Evolutionary conservation across 2,329 filamentous ascomycete species (phyloP), one percentile per base, ranked within the genome.

Genomic region (Aspergillus sp.): DNA sequence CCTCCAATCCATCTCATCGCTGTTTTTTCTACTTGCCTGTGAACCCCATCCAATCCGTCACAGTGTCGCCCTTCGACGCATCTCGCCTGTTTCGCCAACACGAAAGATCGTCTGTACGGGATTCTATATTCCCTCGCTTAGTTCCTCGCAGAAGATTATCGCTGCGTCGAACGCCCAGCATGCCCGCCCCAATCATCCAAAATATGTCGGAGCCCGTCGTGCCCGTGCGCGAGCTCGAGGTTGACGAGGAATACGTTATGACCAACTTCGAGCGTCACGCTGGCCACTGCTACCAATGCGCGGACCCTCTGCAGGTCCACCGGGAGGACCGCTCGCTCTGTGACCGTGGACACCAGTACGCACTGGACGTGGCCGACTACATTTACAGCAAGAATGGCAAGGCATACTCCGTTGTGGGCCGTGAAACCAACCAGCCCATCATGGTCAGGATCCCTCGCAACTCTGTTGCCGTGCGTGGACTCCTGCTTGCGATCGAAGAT

Each of bases 401-500:
- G 57, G 69, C 77, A 39, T 79, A 75, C 62, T 80, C 79, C 0
- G 70, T 74, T 7, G 71, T 80, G 52, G 77, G 80, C 67, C 72
- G 71, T n/a, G 74, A 78, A 46, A 66, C 63, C 50, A 71, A 74
- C 60, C 68, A 75, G 26, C 65, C 69, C 1, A 75, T 74, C 3
- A 70, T 79, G 22, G 71, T 82, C 59, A 75, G 77, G 62, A 75
- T 82, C 31, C 79, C 80, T 6, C 64, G 67, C 7, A 68, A 72
- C 46, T 77, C 68, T 59, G 62, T 63, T 6, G 70, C 71, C 6
- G 71, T 77, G 49, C 71, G 71, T 16, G 69, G 67, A 18, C 69
- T 82, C 16, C 69, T 81, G 10, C 71, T 73, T 7, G 79, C 79
- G 2, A 67, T 81, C 24, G 78, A 80, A 55, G 69, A 73, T 12